phyloP scores from a whole-genome alignment of 345 rosid species.

The Lepidium aucheri region DNA sequence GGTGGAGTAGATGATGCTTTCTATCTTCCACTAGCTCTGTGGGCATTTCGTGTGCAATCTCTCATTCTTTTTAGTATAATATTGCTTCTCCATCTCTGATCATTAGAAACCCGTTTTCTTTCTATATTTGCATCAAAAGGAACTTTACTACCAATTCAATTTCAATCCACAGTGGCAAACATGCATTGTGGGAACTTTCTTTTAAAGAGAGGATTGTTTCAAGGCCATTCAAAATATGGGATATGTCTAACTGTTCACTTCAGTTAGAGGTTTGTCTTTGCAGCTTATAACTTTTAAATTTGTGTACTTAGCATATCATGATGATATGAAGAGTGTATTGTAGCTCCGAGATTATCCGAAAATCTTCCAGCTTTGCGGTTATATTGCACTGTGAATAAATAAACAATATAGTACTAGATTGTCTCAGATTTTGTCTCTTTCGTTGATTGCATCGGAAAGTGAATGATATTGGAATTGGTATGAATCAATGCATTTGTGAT shows the following conservation, averaged over 20 bases:
- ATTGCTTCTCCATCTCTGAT: too few species aligned
- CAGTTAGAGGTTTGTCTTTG: constrained; percentile 53
- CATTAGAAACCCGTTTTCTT: too few species aligned
- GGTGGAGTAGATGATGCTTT: too few species aligned
- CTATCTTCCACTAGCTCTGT: too few species aligned
- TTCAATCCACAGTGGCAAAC: too few species aligned
- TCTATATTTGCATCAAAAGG: too few species aligned
- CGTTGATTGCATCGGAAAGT: constrained; percentile 44
- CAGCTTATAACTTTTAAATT: neutral
- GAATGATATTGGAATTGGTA: too few species aligned
- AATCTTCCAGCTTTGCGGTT: constrained; percentile 68
- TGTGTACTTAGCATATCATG: neutral
- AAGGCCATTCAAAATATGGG: constrained; percentile 73
- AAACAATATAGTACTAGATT: constrained; percentile 43
- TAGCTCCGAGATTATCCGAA: constrained; percentile 57
- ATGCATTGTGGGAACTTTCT: constrained; percentile 60
- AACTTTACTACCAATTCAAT: too few species aligned
- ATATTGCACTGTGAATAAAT: constrained; percentile 67
- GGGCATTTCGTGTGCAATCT: too few species aligned
- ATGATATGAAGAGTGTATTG: too few species aligned
- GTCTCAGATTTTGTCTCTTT: constrained; percentile 50
- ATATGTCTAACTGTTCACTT: constrained; percentile 35
- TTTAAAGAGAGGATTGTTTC: constrained; percentile 51
- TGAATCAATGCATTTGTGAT: too few species aligned
- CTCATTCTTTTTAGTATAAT: too few species aligned